Evolutionary conservation across 2,329 filamentous ascomycete species (phyloP).

Genomic region (Claviceps digitariae): DNA sequence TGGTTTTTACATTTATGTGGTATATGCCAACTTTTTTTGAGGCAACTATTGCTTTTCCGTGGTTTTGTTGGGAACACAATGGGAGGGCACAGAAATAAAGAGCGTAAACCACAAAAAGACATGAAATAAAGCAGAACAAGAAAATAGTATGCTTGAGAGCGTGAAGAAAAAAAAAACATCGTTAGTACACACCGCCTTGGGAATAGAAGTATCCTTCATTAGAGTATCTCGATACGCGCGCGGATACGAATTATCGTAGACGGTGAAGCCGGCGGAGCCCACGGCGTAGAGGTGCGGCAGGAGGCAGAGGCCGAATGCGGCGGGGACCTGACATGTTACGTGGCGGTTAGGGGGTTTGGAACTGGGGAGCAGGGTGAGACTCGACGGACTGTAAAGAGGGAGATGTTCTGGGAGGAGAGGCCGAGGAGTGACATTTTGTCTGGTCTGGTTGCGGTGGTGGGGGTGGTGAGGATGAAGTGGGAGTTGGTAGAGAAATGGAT

Average conservation of each 20-base stretch:
- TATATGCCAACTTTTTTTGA: no score
- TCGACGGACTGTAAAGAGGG: constrained; percentile 7
- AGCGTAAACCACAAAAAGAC: no score
- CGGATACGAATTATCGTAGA: constrained; percentile 26
- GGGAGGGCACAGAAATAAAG: no score
- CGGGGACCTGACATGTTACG: constrained; percentile 23
- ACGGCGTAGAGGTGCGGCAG: constrained; percentile 5
- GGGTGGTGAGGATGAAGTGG: not conserved
- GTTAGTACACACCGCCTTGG: constrained; percentile 17
- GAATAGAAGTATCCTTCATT: constrained; percentile 17
- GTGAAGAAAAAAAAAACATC: no score
- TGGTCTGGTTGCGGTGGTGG: not conserved
- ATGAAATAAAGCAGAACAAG: no score
- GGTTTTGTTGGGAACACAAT: no score
- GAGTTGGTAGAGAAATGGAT: no score
- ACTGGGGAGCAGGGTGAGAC: not conserved
- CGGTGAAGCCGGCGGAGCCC: constrained; percentile 10
- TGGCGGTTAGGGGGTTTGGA: not conserved
- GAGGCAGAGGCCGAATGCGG: constrained; percentile 9
- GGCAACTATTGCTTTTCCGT: no score
- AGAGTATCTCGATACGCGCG: constrained; percentile 20
- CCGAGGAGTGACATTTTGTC: not conserved
- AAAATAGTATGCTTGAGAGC: no score
- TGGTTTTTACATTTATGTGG: no score
- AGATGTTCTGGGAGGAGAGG: constrained; percentile 5